These are phyloP conservation scores for Chlamydomonas urium DNA, from an alignment of 139 green algal genomes.

Conservation along the genomic window DNA sequence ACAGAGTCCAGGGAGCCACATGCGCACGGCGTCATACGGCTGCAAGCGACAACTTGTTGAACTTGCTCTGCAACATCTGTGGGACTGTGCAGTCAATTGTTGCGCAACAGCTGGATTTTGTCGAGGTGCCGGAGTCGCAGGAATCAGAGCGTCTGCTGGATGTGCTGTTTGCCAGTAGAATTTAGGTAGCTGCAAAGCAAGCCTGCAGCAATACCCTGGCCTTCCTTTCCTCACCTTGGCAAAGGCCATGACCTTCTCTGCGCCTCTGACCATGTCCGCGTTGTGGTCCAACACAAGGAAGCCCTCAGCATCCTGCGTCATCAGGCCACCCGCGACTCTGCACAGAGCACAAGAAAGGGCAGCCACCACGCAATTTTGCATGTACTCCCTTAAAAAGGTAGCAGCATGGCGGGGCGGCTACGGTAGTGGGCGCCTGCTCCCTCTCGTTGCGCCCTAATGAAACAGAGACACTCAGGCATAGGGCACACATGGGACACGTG, in stretches of 20 bases:
- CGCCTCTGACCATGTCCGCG: neutral
- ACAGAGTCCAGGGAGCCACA: neutral
- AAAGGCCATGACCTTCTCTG: constrained; percentile 1
- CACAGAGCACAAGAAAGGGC: no score
- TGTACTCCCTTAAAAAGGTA: no score
- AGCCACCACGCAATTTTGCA: no score
- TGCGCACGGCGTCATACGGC: neutral
- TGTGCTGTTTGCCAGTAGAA: neutral
- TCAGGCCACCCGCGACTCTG: constrained; percentile 2
- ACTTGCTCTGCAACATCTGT: neutral
- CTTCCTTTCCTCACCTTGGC: constrained; percentile 11
- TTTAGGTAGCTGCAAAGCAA: neutral
- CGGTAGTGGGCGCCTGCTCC: no score
- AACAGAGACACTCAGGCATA: neutral
- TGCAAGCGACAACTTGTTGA: neutral
- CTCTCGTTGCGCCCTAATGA: neutral
- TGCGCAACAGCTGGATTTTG: neutral
- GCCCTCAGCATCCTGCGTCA: constrained; percentile 4
- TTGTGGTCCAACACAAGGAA: neutral
- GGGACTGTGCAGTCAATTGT: neutral
- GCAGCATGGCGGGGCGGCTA: neutral
- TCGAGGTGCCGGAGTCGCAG: neutral
- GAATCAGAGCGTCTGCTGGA: neutral
- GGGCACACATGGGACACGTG: neutral
- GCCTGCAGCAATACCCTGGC: neutral